Base-by-base conservation (phyloP, 805 yeast genomes). In the Saccharomycopsis schoenii region DNA sequence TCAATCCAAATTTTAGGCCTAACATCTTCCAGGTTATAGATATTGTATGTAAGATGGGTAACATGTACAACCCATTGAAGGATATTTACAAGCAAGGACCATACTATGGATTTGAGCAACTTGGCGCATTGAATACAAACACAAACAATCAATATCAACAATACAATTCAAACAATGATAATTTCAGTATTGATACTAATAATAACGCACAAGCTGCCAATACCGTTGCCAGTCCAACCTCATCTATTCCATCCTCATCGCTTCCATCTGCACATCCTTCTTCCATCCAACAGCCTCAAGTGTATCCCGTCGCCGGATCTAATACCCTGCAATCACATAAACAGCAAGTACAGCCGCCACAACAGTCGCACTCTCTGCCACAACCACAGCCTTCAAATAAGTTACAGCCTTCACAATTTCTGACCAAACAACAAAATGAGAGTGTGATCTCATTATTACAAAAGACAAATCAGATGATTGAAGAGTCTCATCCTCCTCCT, bases 1-100 rank as follows among this genome's bases (percentile, higher is more conserved):
- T 78, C 43, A 84, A 86, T 68, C 94, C 94, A 2, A 75, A 81
- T 55, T 76, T 82, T 61, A 79, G 96, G 68, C 96, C 96, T 9
- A 86, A 84, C 62, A 85, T 85, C 2, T 83, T 81, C 61, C 93
- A 88, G 69, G 74, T 87, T 25, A 71, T 88, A 37, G 88, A 83
- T 57, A 92, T 87, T 69, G 75, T 87, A 5, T 82, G 86, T 63
- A 76, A 76, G 58, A 81, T 88, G 81, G 80, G 83, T 70, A 80
- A 81, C 21, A 68, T 75, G 12, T 77, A 77, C 39, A 80, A 71
- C 17, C 77, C 80, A 34, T 73, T 82, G 37, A 65, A 68, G 51
- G 80, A 77, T 58, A 69, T 69, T 40, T 76, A 72, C 57, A 77
- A 75, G 4, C 62, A 67, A 55, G 89, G 86, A n/a, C 76, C 80